Conservation (phyloP, 2,329 filamentous ascomycete genomes). For the Alternaria burnsii region DNA sequence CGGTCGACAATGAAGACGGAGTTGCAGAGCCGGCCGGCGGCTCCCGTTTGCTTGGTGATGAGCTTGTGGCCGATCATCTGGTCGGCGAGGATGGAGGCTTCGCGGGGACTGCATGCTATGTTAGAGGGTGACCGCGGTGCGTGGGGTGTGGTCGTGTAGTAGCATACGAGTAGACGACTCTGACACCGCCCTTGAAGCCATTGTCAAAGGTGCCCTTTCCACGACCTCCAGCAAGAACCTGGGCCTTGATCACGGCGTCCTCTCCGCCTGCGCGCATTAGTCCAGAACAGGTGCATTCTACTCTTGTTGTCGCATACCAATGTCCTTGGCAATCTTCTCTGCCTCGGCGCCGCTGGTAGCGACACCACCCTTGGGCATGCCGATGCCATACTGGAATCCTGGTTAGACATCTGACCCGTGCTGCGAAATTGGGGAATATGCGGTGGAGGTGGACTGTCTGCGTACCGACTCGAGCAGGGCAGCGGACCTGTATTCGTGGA, state of each 20-base stretch:
- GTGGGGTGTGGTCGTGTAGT: constrained; percentile 9
- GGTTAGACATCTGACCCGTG: constrained; percentile 32
- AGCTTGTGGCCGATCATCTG: constrained; percentile 99
- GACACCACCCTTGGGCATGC: constrained; percentile 88
- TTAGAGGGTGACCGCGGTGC: constrained; percentile 16
- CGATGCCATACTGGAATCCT: constrained; percentile 81
- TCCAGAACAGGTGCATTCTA: constrained; percentile 23
- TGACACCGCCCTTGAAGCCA: constrained; percentile 97
- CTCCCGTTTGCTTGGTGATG: constrained; percentile 98
- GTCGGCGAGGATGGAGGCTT: constrained; percentile 95
- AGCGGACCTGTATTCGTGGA: constrained; percentile 98
- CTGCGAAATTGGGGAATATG: constrained; percentile 14
- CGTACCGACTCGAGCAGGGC: constrained; percentile 78
- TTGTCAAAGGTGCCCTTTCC: constrained; percentile 99
- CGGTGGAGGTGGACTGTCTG: constrained; percentile 12
- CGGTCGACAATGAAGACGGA: constrained; percentile 99
- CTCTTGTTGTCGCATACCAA: constrained; percentile 65
- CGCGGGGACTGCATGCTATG: constrained; percentile 68
- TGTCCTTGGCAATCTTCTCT: constrained; percentile 87
- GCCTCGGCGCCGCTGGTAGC: constrained; percentile 86
- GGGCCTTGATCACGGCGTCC: constrained; percentile 99
- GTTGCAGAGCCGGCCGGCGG: constrained; percentile 91
- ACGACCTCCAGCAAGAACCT: constrained; percentile 96
- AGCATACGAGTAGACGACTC: constrained; percentile 92
- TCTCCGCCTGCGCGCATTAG: constrained; percentile 68